A percentile compares a stretch with the other conserved stretches of the same genome.
Evolutionary conservation across 176 grass and related monocot species (phyloP).

Genomic region (Oryza meridionalis): DNA sequence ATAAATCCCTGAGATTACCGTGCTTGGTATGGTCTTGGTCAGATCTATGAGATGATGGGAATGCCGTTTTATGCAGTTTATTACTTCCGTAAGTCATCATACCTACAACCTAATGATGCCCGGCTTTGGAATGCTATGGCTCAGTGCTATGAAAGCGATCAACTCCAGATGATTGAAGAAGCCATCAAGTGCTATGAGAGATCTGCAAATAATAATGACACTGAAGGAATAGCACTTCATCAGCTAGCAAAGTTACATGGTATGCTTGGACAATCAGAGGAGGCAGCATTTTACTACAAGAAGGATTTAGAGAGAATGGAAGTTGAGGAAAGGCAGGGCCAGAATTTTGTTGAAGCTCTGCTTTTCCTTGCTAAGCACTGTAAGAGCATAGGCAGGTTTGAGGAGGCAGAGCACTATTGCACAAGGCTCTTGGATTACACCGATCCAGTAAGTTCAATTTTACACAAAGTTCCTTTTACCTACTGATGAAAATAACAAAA

Average conservation of each 20-base stretch:
- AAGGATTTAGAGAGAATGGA: conserved; percentile 95
- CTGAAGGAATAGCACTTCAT: conserved; percentile 90
- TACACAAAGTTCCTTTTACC: conserved; percentile 20
- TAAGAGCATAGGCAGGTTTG: conserved; percentile 68
- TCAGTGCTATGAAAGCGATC: conserved; percentile 94
- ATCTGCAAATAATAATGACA: conserved; percentile 79
- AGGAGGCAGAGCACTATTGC: conserved; percentile 87
- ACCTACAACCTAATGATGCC: conserved; percentile 89
- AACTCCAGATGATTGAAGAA: conserved; percentile 86
- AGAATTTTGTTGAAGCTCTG: conserved; percentile 84
- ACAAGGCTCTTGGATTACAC: conserved; percentile 94
- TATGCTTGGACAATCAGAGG: conserved; percentile 70
- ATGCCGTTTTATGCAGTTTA: conserved; percentile 95
- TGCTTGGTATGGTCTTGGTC: conserved; percentile 98
- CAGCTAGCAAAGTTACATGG: conserved; percentile 78
- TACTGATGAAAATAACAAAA: conserved; percentile 22
- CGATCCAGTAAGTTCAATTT: conserved; percentile 75
- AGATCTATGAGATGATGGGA: conserved; percentile 99
- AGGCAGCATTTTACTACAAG: conserved; percentile 89
- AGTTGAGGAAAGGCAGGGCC: conserved; percentile 81
- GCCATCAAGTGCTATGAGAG: conserved; percentile 95
- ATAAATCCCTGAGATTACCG: conserved; percentile 96
- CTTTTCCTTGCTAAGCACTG: conserved; percentile 91
- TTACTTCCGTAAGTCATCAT: conserved; percentile 89
- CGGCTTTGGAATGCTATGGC: conserved; percentile 99